A percentile compares a stretch with the other conserved stretches of the same genome.
Evolutionary conservation across 139 green algal genomes (phyloP).

Genomic region (Chara braunii): DNA sequence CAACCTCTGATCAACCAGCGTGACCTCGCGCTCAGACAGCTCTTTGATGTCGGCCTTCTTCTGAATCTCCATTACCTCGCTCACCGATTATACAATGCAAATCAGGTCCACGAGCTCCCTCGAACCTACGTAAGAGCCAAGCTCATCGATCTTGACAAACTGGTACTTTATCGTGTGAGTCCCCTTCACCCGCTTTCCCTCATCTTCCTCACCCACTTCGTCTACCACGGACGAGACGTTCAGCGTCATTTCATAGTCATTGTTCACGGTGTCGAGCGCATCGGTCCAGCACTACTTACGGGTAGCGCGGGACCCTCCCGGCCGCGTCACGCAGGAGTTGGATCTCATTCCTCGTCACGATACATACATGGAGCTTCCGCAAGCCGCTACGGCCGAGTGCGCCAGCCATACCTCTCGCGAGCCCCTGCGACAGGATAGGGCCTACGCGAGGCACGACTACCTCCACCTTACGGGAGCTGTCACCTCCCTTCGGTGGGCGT

Average conservation of each 20-base stretch:
- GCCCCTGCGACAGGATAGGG: too few species aligned
- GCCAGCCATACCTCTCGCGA: too few species aligned
- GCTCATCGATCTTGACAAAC: conserved; percentile 45
- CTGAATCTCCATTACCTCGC: conserved; percentile 54
- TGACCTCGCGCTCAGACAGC: conserved; percentile 68
- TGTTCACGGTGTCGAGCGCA: too few species aligned
- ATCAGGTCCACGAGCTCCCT: conserved; percentile 56
- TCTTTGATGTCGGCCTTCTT: conserved; percentile 63
- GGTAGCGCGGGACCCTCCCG: too few species aligned
- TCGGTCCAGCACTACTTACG: too few species aligned
- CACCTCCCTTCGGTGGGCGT: too few species aligned
- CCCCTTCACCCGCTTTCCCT: conserved; percentile 49
- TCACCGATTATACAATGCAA: conserved; percentile 70
- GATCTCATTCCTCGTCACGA: too few species aligned
- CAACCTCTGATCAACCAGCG: conserved; percentile 63
- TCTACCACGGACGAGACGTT: conserved; percentile 43
- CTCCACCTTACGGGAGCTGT: too few species aligned
- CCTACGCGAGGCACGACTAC: too few species aligned
- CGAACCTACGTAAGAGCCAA: conserved; percentile 3
- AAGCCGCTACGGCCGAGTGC: too few species aligned
- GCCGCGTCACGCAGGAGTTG: too few species aligned
- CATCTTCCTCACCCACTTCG: conserved; percentile 21
- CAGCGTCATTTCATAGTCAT: conserved; percentile 87
- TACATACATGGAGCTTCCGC: too few species aligned
- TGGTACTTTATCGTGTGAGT: conserved; percentile 48